phyloP scores from a whole-genome alignment of 2,329 filamentous ascomycete species.

The Byssochlamys sp. region DNA sequence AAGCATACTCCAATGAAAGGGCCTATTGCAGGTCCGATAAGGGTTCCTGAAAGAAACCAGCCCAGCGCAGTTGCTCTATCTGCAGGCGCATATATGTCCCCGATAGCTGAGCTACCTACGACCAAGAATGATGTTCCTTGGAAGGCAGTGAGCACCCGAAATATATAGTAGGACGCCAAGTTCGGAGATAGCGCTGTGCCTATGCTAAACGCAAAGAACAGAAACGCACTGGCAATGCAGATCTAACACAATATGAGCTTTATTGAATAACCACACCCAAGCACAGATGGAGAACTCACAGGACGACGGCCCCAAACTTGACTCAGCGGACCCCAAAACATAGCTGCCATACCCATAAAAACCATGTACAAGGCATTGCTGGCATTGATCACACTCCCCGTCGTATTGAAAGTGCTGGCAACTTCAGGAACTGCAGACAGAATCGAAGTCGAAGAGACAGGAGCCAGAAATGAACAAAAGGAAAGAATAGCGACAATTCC shows the following conservation, averaged over 20 bases:
- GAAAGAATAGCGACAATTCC: conserved; percentile 60
- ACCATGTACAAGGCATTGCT: conserved; percentile 67
- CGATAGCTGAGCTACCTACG: conserved; percentile 60
- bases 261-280: not conserved
- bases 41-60: conserved; percentile 62
- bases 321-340: conserved; percentile 64
- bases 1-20: conserved; percentile 27
- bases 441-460: conserved; percentile 64
- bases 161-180: conserved; percentile 61
- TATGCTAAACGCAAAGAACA: conserved; percentile 61
- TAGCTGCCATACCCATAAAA: conserved; percentile 61
- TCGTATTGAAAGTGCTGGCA: conserved; percentile 54
- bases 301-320: conserved; percentile 53
- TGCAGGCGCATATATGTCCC: conserved; percentile 56
- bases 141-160: conserved; percentile 64
- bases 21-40: conserved; percentile 62
- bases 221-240: conserved; percentile 49
- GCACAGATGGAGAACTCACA: conserved; percentile 30
- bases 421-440: conserved; percentile 67
- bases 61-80: conserved; percentile 63
- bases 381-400: conserved; percentile 59
- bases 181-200: conserved; percentile 65
- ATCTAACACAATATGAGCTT: conserved; percentile 32
- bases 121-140: conserved; percentile 66
- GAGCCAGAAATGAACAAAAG: conserved; percentile 66